Percentiles rank a stretch among this genome's conserved stretches.
Conservation (phyloP, 495 filamentous ascomycete genomes). For the Talaromyces thailandensis region DNA sequence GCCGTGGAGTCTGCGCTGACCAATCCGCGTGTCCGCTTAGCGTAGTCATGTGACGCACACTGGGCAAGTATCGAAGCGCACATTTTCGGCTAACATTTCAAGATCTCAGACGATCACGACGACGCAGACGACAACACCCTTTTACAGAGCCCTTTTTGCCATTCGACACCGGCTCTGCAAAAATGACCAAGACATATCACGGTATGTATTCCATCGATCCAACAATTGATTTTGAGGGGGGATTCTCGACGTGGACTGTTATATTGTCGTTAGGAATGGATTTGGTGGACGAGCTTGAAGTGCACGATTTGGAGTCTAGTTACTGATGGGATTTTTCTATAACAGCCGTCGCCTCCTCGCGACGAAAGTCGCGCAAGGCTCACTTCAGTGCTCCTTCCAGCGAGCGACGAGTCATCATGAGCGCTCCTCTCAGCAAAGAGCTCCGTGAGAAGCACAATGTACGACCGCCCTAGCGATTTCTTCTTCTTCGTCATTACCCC, state of each 20-base stretch:
- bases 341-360: slow-evolving; percentile 66
- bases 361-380: slow-evolving; percentile 95
- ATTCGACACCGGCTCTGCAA: slow-evolving; percentile 18
- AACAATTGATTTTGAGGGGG: neutral
- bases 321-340: slow-evolving; percentile 7
- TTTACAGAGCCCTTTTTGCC: slow-evolving; percentile 15
- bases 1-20: slow-evolving; percentile 1
- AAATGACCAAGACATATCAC: slow-evolving; percentile 33
- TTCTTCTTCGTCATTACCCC: neutral
- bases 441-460: slow-evolving; percentile 92
- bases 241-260: neutral
- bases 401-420: slow-evolving; percentile 88
- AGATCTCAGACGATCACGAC: slow-evolving; percentile 14
- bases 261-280: neutral
- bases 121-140: slow-evolving; percentile 15
- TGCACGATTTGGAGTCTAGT: neutral
- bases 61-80: slow-evolving; percentile 7
- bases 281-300: neutral
- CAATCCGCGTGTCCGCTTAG: slow-evolving; percentile 21
- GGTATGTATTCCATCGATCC: slow-evolving; percentile 19
- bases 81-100: slow-evolving; percentile 15
- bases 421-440: slow-evolving; percentile 89
- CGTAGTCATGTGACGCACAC: slow-evolving; percentile 36
- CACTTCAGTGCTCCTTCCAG: slow-evolving; percentile 91
- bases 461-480: slow-evolving; percentile 29